Conservation (phyloP, 371 early-diverging fungal species). For the Lichtheimia ramosa region DNA sequence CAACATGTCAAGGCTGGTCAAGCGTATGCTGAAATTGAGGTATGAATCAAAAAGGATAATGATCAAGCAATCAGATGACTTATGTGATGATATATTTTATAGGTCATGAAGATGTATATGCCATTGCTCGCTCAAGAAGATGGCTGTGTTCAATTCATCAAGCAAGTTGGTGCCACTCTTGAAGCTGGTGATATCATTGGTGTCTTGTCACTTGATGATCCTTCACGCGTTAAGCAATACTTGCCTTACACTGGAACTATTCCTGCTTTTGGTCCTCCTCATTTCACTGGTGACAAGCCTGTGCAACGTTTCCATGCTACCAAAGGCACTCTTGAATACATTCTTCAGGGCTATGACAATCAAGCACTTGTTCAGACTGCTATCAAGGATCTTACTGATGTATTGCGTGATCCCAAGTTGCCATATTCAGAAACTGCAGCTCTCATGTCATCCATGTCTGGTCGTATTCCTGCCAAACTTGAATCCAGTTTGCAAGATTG, state of each 20-base stretch:
- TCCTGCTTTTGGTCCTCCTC: constrained; percentile 76
- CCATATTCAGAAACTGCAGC: constrained; percentile 86
- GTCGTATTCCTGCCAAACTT: constrained; percentile 85
- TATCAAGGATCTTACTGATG: constrained; percentile 74
- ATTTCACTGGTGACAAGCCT: constrained; percentile 75
- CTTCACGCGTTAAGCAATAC: constrained; percentile 88
- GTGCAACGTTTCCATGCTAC: constrained; percentile 80
- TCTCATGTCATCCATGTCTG: constrained; percentile 80
- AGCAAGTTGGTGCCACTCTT: constrained; percentile 87
- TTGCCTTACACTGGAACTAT: constrained; percentile 87
- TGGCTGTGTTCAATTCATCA: constrained; percentile 87
- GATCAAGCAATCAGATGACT: neutral
- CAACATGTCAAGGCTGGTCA: constrained; percentile 87
- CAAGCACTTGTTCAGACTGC: constrained; percentile 66
- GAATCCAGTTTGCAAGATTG: constrained; percentile 56
- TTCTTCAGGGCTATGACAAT: constrained; percentile 90
- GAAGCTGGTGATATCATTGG: constrained; percentile 94
- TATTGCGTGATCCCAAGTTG: constrained; percentile 76
- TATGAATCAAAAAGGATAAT: constrained; percentile 4
- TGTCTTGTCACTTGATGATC: constrained; percentile 90
- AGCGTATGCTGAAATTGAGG: constrained; percentile 97
- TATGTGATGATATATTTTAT: neutral
- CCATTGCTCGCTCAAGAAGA: constrained; percentile 89
- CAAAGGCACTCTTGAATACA: constrained; percentile 64
- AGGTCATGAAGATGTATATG: constrained; percentile 99